Evolutionary conservation across 2,329 filamentous ascomycete genomes (phyloP).

Genomic region (Aureobasidium leucospermi): DNA sequence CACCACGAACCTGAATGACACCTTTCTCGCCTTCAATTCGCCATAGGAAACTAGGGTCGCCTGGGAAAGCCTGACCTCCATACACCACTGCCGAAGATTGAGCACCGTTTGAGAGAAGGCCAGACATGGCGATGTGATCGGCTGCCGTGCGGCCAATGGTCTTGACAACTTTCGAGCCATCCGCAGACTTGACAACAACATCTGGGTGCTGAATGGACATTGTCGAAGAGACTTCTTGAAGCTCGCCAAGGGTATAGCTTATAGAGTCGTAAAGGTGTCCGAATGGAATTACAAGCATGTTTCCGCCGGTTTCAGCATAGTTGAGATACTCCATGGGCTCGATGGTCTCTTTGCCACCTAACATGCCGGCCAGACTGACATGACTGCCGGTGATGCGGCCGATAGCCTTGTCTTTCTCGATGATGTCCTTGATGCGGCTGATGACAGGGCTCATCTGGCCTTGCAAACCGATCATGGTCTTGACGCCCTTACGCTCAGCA

Average conservation of each 20-base stretch:
- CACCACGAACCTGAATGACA: constrained; percentile 29
- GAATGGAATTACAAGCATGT: constrained; percentile 34
- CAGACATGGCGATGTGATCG: constrained; percentile 37
- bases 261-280: constrained; percentile 39
- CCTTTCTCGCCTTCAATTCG: constrained; percentile 42
- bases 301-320: constrained; percentile 39
- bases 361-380: constrained; percentile 24
- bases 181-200: constrained; percentile 29
- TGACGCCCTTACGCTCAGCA: constrained; percentile 33
- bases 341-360: constrained; percentile 20
- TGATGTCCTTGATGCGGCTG: constrained; percentile 35
- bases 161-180: constrained; percentile 26
- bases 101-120: constrained; percentile 33
- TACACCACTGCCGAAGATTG: constrained; percentile 40
- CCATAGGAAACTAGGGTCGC: constrained; percentile 42
- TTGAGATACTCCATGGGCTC: constrained; percentile 41
- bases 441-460: constrained; percentile 35
- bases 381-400: constrained; percentile 35
- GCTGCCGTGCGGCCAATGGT: constrained; percentile 37
- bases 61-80: constrained; percentile 44
- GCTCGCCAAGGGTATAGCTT: constrained; percentile 8
- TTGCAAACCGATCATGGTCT: constrained; percentile 44
- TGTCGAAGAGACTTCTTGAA: constrained; percentile 32
- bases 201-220: constrained; percentile 41
- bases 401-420: constrained; percentile 34